These are phyloP conservation scores for Cytospora piceicola DNA, from an alignment of 2,329 filamentous ascomycete species.

Conservation along the genomic window DNA sequence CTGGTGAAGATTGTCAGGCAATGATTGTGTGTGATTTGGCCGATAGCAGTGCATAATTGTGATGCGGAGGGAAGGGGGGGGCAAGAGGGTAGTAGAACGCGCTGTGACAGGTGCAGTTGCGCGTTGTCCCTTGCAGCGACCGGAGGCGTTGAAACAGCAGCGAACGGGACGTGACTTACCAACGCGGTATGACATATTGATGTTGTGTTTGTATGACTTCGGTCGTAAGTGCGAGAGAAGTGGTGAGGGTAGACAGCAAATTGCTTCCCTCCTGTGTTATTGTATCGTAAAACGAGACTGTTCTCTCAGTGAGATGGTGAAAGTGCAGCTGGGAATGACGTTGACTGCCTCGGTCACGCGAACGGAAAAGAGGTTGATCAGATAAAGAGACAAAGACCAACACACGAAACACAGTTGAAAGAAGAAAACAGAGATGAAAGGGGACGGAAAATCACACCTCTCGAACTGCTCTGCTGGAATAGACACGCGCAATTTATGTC, in stretches of 20 bases:
- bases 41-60: background rate
- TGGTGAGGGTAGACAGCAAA: background rate
- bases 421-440: background rate
- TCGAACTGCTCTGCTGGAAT: background rate
- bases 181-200: conserved; percentile 52
- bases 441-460: background rate
- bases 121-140: background rate
- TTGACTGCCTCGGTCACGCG: conserved; percentile 4
- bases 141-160: background rate
- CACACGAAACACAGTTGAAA: background rate
- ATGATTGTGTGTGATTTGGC: background rate
- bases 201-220: background rate
- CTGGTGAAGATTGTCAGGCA: conserved; percentile 49
- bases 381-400: background rate
- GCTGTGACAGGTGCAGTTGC: background rate
- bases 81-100: no score
- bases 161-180: conserved; percentile 42
- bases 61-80: background rate
- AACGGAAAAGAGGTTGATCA: conserved; percentile 6
- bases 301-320: background rate
- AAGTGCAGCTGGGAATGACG: conserved; percentile 15
- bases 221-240: background rate
- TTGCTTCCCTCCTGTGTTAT: background rate
- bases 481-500: background rate
- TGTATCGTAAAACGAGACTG: background rate